Conservation (phyloP, 306 rosid species). For the Glycine soja region DNA sequence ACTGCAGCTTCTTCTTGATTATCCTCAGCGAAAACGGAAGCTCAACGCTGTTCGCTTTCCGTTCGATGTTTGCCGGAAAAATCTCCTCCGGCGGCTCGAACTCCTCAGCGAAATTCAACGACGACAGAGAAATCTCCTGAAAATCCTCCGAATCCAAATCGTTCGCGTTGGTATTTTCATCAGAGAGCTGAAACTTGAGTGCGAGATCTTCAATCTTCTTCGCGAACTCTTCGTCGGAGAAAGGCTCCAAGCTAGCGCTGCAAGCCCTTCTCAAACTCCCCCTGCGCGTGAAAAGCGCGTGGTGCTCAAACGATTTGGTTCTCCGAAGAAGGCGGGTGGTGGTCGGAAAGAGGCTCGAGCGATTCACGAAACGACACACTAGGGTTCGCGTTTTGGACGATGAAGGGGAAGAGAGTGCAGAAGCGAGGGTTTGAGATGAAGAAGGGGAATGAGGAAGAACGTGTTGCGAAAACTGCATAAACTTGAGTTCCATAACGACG, state of each 20-base stretch:
- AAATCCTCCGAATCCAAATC: slow-evolving; percentile 46
- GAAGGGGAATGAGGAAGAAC: slow-evolving; percentile 66
- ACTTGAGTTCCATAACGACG: slow-evolving; percentile 61
- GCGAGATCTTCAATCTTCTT: slow-evolving; percentile 78
- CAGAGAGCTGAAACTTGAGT: slow-evolving; percentile 63
- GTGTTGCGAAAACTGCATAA: slow-evolving; percentile 70
- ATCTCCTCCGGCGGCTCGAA: slow-evolving; percentile 62
- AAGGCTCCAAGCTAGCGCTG: slow-evolving; percentile 69
- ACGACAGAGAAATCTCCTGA: neutral
- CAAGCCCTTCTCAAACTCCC: slow-evolving; percentile 55
- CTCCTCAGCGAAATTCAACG: neutral
- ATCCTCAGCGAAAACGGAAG: slow-evolving; percentile 87
- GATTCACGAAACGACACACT: slow-evolving; percentile 49
- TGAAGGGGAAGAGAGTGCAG: slow-evolving; percentile 59
- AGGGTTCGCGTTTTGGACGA: slow-evolving; percentile 54
- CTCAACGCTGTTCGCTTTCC: slow-evolving; percentile 86
- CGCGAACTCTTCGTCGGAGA: slow-evolving; percentile 86
- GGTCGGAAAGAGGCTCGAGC: slow-evolving; percentile 53
- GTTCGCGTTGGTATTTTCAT: slow-evolving; percentile 15
- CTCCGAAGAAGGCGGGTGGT: slow-evolving; percentile 50
- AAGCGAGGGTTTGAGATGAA: slow-evolving; percentile 69
- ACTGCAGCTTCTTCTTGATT: slow-evolving; percentile 78
- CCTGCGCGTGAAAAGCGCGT: slow-evolving; percentile 24
- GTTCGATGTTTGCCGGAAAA: slow-evolving; percentile 67
- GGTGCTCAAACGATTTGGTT: slow-evolving; percentile 54